Conservation (phyloP, 768 basidiomycete species). For the Suillus ampliporus region DNA sequence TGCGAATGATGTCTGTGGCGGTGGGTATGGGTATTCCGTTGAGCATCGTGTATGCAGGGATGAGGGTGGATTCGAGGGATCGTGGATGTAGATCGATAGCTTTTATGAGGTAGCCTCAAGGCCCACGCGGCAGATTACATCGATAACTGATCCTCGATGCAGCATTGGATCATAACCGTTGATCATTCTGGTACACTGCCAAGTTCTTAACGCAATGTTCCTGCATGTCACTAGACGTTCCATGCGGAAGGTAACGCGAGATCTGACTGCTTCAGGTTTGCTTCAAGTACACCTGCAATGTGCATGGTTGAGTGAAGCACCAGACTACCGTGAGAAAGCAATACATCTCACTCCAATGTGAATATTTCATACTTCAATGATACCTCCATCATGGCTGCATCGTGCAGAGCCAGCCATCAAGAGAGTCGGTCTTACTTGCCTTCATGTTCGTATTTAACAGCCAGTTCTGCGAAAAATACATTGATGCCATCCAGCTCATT, state of each 20-base stretch:
- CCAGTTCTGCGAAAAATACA: slow-evolving; percentile 10
- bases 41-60: slow-evolving; percentile 20
- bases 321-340: not conserved
- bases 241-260: not conserved
- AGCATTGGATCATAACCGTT: not conserved
- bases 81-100: not conserved
- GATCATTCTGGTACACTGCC: not conserved
- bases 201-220: not conserved
- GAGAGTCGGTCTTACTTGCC: slow-evolving; percentile 29
- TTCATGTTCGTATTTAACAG: slow-evolving; percentile 28
- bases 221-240: not conserved
- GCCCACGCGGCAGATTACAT: not conserved
- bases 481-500: slow-evolving; percentile 42
- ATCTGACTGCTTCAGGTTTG: not conserved
- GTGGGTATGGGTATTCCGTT: slow-evolving; percentile 27
- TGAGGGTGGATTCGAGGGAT: not conserved
- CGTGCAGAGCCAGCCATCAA: slow-evolving; percentile 21
- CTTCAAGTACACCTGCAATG: not conserved
- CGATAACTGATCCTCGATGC: not conserved
- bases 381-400: slow-evolving; percentile 18
- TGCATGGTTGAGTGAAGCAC: not conserved
- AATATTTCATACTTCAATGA: slow-evolving; percentile 21
- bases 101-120: not conserved
- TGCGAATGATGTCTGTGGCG: slow-evolving; percentile 28
- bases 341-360: not conserved